Evolutionary conservation across 2,329 filamentous ascomycete species (phyloP), one percentile per base, ranked within the genome.

Genomic region (Anthostomella pinea): DNA sequence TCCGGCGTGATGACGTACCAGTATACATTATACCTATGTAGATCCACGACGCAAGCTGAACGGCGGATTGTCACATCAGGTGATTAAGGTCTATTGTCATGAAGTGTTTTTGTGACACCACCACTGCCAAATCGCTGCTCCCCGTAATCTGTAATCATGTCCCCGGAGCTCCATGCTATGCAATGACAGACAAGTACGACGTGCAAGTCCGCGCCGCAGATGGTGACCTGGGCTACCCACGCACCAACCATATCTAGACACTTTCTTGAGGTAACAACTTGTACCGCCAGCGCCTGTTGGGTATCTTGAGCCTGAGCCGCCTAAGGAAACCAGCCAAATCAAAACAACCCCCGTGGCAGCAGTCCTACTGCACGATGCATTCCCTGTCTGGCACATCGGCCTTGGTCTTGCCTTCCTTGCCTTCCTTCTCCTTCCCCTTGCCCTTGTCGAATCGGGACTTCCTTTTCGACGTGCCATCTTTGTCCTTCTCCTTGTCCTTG

Each of bases 311-410:
- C 23, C 22, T 16, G n/a, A n/a, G 26, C 7, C 17, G 29, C 23
- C 22, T 16, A n/a, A n/a, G 26, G 10, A 23, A 32, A 33, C 26
- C 13, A 28, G 11, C 17, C 8, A 17, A 15, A 8, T 18, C 24
- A 26, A 29, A 38, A n/a, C 17, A 27, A 34, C 15, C 25, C 36
- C 14, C 16, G 30, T 38, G 24, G 27, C 23, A 28, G 15, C 33
- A 33, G 16, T 22, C 20, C 45, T 44, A 60, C 54, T 58, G 57
- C 8, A 60, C 38, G 5, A 46, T 32, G 33, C 58, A 60, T 41
- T 59, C 58, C 30, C 58, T 48, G 34, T 60, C 58, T 2, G 58
- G 57, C 19, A 59, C 38, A 2, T 49, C 53, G 7, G 16, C 34
- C 33, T 41, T 50, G 23, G 44, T 43, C 28, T 43, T 48, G 14